Evolutionary conservation across 1,139 yeast species (phyloP), one percentile per base, ranked within the genome.

Genomic region (Zygoascus sp.): DNA sequence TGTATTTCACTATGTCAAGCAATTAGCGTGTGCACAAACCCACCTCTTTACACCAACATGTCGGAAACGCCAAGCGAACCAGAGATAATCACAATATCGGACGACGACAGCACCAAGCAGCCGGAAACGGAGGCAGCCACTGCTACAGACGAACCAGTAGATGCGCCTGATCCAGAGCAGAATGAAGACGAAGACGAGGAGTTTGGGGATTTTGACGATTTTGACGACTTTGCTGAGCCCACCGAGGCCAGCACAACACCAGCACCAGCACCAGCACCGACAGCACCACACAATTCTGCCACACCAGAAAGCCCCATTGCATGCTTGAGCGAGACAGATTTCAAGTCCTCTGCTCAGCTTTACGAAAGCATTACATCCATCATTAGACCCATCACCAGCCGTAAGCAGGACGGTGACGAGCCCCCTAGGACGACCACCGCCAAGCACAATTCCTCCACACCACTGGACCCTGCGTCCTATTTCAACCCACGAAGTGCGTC

Each of bases 401-500:
- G n/a, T n/a, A n/a, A n/a, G 15, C 30, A 13, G 25, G 22, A 13
- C 15, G 32, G 28, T 32, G 41, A 19, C 15, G 39, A 30, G 11
- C 27, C 25, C 17, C 32, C 19, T 15, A 21, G 16, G 13, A 16
- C 43, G 19, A 23, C 37, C 11, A 23, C 37, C 11, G 21, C 43
- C 11, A 19, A 49, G 32, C 37, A 28, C 41, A 28, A 28, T 25
- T 20, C 43, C 44, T 10, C 40, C 30, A 21, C 45, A 13, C 15
- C 46, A 13, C 28, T 41, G 10, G 37, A 42, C 25, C 37, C 44
- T 2, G 37, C 40, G 21, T 54, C 62, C 15, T 60, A 59, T 41
- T 60, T 60, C 44, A 54, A 59, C 7, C 60, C 57, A 20, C 52
- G 64, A 5, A 63, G 67, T 50, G 57, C 57, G 32, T 56, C 62